Evolutionary conservation across 768 basidiomycete species (phyloP).

Genomic region (Mycena rosella): DNA sequence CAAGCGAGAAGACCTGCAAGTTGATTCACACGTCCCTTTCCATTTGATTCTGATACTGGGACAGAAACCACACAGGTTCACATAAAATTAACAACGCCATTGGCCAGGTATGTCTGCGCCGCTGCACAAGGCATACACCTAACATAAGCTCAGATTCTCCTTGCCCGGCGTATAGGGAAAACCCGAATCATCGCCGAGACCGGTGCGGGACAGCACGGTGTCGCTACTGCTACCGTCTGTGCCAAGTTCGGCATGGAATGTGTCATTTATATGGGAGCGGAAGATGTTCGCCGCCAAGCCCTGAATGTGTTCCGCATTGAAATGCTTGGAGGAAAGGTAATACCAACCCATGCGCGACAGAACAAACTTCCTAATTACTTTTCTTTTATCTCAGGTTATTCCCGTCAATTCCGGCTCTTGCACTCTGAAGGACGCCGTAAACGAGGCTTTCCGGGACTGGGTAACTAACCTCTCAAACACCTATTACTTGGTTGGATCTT

Average conservation of each 20-base stretch:
- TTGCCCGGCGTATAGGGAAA: constrained; percentile 95
- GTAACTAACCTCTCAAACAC: constrained; percentile 95
- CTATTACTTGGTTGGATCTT: constrained; percentile 97
- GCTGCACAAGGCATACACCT: constrained; percentile 14
- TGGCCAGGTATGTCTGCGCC: constrained; percentile 77
- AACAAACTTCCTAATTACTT: neutral
- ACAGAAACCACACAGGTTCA: constrained; percentile 96
- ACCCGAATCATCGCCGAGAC: constrained; percentile 98
- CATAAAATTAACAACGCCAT: constrained; percentile 99
- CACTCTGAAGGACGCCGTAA: constrained; percentile 98
- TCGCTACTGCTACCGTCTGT: constrained; percentile 98
- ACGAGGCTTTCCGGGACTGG: constrained; percentile 99
- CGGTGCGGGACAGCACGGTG: constrained; percentile 98
- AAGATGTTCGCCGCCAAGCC: constrained; percentile 96
- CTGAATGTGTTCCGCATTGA: constrained; percentile 98
- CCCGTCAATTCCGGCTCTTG: constrained; percentile 94
- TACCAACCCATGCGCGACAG: neutral
- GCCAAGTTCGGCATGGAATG: constrained; percentile 97
- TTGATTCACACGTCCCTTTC: constrained; percentile 12
- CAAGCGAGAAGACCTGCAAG: constrained; percentile 93
- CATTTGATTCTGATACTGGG: constrained; percentile 18
- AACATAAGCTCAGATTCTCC: constrained; percentile 74
- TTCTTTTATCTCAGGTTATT: constrained; percentile 77
- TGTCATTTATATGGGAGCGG: constrained; percentile 97
- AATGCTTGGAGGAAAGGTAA: constrained; percentile 94